These are phyloP conservation scores for Sphagnum magellanicum DNA, from an alignment of 228 moss, liverwort and hornwort genomes.

Conservation along the genomic window DNA sequence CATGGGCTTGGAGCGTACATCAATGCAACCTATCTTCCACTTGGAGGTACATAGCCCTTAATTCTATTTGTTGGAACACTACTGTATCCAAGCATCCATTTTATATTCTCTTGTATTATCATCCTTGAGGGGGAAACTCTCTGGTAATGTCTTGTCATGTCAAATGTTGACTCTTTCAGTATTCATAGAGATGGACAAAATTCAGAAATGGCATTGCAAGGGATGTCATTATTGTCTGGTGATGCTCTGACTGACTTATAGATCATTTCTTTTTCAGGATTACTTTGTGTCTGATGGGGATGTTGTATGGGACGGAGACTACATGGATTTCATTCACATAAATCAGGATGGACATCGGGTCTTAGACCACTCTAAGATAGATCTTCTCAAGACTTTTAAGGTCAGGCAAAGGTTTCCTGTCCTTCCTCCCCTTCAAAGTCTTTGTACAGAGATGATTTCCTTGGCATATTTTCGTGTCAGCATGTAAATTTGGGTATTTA, in stretches of 20 bases:
- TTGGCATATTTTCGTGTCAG: neutral
- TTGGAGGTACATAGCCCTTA: conserved; percentile 50
- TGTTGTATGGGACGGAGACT: conserved; percentile 93
- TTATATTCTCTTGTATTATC: neutral
- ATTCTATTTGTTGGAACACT: neutral
- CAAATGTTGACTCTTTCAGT: too few relatives aligned
- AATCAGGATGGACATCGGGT: conserved; percentile 80
- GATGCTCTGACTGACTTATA: neutral
- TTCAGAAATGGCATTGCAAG: neutral
- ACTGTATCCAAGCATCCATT: neutral
- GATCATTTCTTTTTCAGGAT: conserved; percentile 34
- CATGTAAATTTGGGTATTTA: neutral
- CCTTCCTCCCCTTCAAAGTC: neutral
- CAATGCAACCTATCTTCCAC: conserved; percentile 98
- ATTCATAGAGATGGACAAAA: too few relatives aligned
- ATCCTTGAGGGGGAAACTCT: too few relatives aligned
- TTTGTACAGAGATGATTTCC: neutral
- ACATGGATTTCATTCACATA: conserved; percentile 81
- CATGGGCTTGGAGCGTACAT: conserved; percentile 88
- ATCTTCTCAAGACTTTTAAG: conserved; percentile 56
- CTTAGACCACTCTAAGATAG: conserved; percentile 88
- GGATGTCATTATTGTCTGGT: neutral
- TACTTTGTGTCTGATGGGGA: conserved; percentile 95
- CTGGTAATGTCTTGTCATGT: too few relatives aligned
- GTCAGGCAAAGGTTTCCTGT: conserved; percentile 11